phyloP scores from a whole-genome alignment of 495 filamentous ascomycete genomes.

The Penicillium turbatum region DNA sequence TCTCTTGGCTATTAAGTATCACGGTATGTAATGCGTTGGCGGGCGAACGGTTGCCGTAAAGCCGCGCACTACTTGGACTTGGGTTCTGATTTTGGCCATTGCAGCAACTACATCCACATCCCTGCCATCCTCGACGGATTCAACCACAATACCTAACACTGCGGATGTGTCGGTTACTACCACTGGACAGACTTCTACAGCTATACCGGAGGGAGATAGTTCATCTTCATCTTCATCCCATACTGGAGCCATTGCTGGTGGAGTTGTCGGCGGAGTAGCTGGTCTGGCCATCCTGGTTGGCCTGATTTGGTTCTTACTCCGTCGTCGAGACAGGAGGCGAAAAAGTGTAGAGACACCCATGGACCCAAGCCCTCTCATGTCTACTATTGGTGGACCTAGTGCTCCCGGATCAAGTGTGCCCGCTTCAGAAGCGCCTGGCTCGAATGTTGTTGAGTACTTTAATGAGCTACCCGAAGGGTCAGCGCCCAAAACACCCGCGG shows the following conservation, averaged over 20 bases:
- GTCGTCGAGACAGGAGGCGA: background rate
- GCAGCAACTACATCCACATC: background rate
- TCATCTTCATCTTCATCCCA: background rate
- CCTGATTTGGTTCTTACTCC: conserved; percentile 11
- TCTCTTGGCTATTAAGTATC: conserved; percentile 1
- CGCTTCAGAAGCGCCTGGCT: background rate
- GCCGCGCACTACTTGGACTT: no score
- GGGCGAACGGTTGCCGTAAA: no score
- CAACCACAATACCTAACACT: background rate
- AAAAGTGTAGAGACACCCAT: background rate
- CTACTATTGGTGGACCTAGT: background rate
- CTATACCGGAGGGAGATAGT: background rate
- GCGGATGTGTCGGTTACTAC: background rate
- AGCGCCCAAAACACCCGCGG: background rate
- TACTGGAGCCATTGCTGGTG: conserved; percentile 13
- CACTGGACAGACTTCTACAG: background rate
- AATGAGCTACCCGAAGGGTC: background rate
- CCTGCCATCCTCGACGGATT: background rate
- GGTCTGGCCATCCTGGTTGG: conserved; percentile 2
- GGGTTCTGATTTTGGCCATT: background rate
- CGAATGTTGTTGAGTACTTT: background rate
- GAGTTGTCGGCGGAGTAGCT: conserved; percentile 12
- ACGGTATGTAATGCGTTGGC: background rate
- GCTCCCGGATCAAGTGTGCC: background rate
- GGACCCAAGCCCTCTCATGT: background rate